Conservation (phyloP, 164 flowering plant species). For the Vitis riparia region DNA sequence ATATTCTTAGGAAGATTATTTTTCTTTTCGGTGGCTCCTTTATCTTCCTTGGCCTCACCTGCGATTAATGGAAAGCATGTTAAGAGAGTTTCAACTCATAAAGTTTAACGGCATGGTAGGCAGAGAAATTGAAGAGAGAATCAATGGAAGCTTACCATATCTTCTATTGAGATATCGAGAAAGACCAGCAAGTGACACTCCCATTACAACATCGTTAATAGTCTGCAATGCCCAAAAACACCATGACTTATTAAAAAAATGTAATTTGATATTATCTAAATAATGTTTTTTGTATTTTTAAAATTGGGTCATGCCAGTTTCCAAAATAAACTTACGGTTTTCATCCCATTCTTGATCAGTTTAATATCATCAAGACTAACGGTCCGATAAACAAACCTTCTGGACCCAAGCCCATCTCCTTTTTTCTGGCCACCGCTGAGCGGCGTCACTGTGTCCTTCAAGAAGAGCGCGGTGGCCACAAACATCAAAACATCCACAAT, state of each 20-base stretch:
- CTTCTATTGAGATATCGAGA: slow-evolving; percentile 34
- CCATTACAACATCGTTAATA: slow-evolving; percentile 30
- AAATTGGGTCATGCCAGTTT: no score
- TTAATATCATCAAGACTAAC: slow-evolving; percentile 61
- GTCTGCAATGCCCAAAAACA: slow-evolving; percentile 13
- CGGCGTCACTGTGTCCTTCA: slow-evolving; percentile 51
- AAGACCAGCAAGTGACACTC: slow-evolving; percentile 40
- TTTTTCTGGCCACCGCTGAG: slow-evolving; percentile 16
- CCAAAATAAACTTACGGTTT: not conserved
- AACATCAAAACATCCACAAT: slow-evolving; percentile 39
- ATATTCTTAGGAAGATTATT: slow-evolving; percentile 32
- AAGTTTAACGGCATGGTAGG: no score
- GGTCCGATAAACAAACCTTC: slow-evolving; percentile 41
- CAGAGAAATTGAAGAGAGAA: no score
- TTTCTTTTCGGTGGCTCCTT: slow-evolving; percentile 6
- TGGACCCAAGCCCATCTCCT: slow-evolving; percentile 23
- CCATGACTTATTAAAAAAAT: not conserved
- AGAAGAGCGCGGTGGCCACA: slow-evolving; percentile 29
- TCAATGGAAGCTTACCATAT: slow-evolving; percentile 24
- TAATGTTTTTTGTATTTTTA: no score
- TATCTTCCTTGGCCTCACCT: slow-evolving; percentile 9
- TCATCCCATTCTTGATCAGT: slow-evolving; percentile 46
- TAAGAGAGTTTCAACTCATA: no score
- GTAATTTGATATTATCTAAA: no score
- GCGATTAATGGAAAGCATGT: not conserved